A percentile compares a stretch with the other conserved stretches of the same genome.
These are phyloP conservation scores for Neospermospora avenae DNA, from an alignment of 2,329 filamentous ascomycete genomes.

Conservation along the genomic window DNA sequence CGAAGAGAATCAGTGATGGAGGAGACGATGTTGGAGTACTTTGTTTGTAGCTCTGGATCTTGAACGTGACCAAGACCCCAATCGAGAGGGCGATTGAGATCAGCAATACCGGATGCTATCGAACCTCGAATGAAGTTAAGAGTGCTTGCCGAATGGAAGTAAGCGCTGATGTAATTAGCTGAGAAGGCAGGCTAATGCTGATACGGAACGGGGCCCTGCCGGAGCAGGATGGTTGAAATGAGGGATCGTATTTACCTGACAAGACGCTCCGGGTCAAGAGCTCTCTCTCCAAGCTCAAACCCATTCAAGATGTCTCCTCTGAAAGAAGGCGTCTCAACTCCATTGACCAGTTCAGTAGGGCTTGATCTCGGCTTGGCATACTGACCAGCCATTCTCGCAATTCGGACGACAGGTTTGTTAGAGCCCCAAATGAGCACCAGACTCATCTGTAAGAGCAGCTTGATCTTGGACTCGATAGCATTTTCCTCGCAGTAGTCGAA, in stretches of 20 bases:
- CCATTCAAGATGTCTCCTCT: slow-evolving; percentile 95
- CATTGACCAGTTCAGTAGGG: slow-evolving; percentile 77
- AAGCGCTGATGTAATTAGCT: slow-evolving; percentile 58
- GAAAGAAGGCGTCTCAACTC: slow-evolving; percentile 82
- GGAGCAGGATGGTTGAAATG: background rate
- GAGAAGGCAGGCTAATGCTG: background rate
- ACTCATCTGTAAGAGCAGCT: slow-evolving; percentile 95
- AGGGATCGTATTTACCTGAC: slow-evolving; percentile 54
- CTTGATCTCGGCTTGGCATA: slow-evolving; percentile 94
- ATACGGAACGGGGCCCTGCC: background rate
- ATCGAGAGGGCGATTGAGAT: slow-evolving; percentile 88
- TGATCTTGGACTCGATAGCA: slow-evolving; percentile 94
- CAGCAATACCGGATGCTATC: slow-evolving; percentile 83
- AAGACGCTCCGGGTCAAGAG: slow-evolving; percentile 77
- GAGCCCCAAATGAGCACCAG: slow-evolving; percentile 89
- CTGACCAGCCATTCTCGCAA: slow-evolving; percentile 94
- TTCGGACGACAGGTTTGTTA: slow-evolving; percentile 79
- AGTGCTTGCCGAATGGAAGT: slow-evolving; percentile 93
- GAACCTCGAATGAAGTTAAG: slow-evolving; percentile 89
- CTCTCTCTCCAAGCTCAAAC: slow-evolving; percentile 70
- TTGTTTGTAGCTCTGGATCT: slow-evolving; percentile 76
- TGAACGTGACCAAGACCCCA: slow-evolving; percentile 92
- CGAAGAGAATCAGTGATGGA: slow-evolving; percentile 88
- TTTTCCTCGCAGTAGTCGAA: slow-evolving; percentile 93
- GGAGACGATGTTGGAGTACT: slow-evolving; percentile 80